A percentile compares a stretch with the other conserved stretches of the same genome.
Evolutionary conservation across 768 basidiomycete species (phyloP).

Genomic region (Collybia mongolica): DNA sequence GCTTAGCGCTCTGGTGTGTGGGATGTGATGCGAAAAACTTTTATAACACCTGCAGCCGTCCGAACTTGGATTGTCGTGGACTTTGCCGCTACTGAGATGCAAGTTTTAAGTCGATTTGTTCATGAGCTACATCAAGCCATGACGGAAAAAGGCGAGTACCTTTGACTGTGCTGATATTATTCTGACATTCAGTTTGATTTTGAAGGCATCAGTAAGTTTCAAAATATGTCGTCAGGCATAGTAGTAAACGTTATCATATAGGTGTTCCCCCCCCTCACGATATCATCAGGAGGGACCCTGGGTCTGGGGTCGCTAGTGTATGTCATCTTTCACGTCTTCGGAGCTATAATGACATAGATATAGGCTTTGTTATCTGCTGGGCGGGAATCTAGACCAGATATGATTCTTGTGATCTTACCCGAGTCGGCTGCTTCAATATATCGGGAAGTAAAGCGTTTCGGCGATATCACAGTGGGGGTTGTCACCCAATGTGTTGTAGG

Average conservation of each 20-base stretch:
- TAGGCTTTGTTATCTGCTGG: conserved; percentile 11
- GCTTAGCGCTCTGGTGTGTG: conserved; percentile 24
- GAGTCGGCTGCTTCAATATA: conserved; percentile 27
- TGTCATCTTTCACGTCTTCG: background rate
- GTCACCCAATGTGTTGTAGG: conserved; percentile 66
- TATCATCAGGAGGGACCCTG: conserved; percentile 4
- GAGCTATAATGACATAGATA: background rate
- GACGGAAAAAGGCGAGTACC: conserved; percentile 20
- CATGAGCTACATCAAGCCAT: conserved; percentile 20
- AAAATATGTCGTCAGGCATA: background rate
- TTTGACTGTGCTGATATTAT: background rate
- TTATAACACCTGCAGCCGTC: conserved; percentile 16
- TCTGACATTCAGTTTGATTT: background rate
- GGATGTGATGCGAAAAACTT: conserved; percentile 28
- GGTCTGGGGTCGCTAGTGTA: conserved; percentile 5
- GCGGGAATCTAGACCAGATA: conserved; percentile 6
- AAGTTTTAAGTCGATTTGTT: conserved; percentile 15
- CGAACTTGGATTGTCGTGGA: conserved; percentile 22
- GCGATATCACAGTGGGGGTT: conserved; percentile 49
- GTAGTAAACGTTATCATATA: no score
- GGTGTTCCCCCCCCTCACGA: conserved; percentile 2
- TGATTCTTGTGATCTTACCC: conserved; percentile 28
- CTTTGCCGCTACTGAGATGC: conserved; percentile 18
- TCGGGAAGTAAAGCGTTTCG: conserved; percentile 27
- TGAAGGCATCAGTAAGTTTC: conserved; percentile 16